phyloP scores from a whole-genome alignment of 192 early-diverging fungal genomes.

The Coemansia sp. region DNA sequence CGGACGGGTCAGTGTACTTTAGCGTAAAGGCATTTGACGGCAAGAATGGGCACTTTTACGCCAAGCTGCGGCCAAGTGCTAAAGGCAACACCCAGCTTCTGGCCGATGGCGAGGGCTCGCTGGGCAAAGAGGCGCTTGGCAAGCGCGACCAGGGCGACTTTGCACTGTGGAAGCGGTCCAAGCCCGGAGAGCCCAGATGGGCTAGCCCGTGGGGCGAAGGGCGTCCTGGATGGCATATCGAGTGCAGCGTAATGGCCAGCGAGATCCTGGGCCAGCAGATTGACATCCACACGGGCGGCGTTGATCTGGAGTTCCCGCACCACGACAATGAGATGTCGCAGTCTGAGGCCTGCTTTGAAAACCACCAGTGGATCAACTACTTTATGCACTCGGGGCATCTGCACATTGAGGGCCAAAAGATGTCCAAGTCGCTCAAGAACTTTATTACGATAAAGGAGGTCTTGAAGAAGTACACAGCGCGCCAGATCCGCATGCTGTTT shows the following conservation, averaged over 20 bases:
- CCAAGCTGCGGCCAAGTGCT: conserved; percentile 90
- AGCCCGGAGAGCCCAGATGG: conserved; percentile 94
- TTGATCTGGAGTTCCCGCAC: conserved; percentile 96
- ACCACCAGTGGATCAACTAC: conserved; percentile 98
- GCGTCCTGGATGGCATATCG: conserved; percentile 99
- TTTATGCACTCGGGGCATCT: conserved; percentile 96
- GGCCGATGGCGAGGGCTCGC: conserved; percentile 84
- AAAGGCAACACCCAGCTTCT: conserved; percentile 75
- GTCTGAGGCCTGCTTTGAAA: conserved; percentile 87
- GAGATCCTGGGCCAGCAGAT: conserved; percentile 82
- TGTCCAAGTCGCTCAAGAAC: conserved; percentile 98
- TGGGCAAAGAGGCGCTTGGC: conserved; percentile 63
- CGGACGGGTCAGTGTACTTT: conserved; percentile 84
- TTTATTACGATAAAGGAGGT: conserved; percentile 94
- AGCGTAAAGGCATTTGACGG: conserved; percentile 82
- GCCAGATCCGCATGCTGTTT: conserved; percentile 89
- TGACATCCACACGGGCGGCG: conserved; percentile 95
- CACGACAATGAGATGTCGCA: conserved; percentile 98
- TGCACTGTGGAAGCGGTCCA: conserved; percentile 93
- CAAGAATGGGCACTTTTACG: conserved; percentile 82
- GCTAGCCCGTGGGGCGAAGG: conserved; percentile 89
- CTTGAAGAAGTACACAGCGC: conserved; percentile 71
- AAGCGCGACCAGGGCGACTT: conserved; percentile 82
- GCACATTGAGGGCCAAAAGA: conserved; percentile 93
- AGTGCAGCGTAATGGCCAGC: conserved; percentile 98